Evolutionary conservation across 2,329 filamentous ascomycete species (phyloP).

Genomic region (Penicillium sp.): DNA sequence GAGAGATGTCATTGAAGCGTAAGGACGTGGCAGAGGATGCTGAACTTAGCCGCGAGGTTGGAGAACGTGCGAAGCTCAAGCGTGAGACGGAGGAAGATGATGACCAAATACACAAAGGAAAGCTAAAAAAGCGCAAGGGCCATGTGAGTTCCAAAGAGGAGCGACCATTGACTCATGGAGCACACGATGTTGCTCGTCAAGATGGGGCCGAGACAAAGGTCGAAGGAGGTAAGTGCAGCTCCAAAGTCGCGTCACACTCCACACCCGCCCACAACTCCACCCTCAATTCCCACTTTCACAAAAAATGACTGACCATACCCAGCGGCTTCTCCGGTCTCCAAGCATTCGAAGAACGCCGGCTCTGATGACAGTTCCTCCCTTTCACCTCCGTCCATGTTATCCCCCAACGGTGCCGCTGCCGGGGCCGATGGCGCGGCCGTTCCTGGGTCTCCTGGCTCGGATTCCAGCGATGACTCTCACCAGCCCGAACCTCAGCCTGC

Average conservation of each 20-base stretch:
- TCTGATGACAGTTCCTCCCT: slow-evolving; percentile 38
- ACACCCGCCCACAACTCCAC: slow-evolving; percentile 13
- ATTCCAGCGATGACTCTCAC: slow-evolving; percentile 53
- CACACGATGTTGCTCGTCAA: slow-evolving; percentile 59
- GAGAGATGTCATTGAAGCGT: slow-evolving; percentile 54
- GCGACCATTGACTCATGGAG: slow-evolving; percentile 56
- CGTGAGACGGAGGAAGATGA: slow-evolving; percentile 44
- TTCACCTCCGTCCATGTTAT: slow-evolving; percentile 41
- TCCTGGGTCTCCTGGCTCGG: slow-evolving; percentile 59
- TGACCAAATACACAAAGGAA: slow-evolving; percentile 52
- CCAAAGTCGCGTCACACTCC: slow-evolving; percentile 5
- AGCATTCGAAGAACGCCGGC: slow-evolving; percentile 35
- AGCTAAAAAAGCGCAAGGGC: slow-evolving; percentile 76
- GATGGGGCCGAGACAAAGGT: slow-evolving; percentile 56
- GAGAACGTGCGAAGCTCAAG: slow-evolving; percentile 47
- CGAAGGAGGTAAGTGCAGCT: slow-evolving; percentile 47
- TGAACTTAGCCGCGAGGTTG: slow-evolving; percentile 46
- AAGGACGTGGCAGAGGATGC: slow-evolving; percentile 53
- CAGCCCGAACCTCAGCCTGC: slow-evolving; percentile 58
- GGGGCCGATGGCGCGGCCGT: slow-evolving; percentile 58
- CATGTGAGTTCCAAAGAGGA: slow-evolving; percentile 58
- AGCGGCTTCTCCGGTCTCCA: slow-evolving; percentile 37
- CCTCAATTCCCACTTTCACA: slow-evolving; percentile 6
- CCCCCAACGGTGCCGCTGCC: slow-evolving; percentile 37
- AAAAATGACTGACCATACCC: slow-evolving; percentile 13